phyloP scores from a whole-genome alignment of 306 rosid genomes.

The Inga oerstediana region DNA sequence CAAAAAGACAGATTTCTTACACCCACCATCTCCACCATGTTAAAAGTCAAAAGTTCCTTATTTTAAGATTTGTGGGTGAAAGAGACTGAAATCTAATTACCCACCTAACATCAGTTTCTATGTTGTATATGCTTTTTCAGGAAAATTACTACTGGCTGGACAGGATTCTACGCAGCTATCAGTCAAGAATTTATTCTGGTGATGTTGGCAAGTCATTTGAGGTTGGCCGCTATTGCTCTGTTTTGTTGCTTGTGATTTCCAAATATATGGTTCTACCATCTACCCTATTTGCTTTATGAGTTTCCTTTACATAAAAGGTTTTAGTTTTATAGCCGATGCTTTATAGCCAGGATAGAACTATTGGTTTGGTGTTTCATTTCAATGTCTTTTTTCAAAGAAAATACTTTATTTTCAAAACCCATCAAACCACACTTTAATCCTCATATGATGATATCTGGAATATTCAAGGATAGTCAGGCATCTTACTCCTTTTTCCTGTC shows the following conservation, averaged over 20 bases:
- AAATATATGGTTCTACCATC: constrained; percentile 11
- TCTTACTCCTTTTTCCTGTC: neutral
- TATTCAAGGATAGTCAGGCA: neutral
- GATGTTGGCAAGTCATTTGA: constrained; percentile 76
- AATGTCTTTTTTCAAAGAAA: neutral
- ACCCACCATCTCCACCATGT: neutral
- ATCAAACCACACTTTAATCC: neutral
- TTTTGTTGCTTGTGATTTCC: constrained; percentile 36
- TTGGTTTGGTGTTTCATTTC: constrained; percentile 22
- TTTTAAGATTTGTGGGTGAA: constrained; percentile 31
- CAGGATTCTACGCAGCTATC: constrained; percentile 89
- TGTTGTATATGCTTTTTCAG: constrained; percentile 55
- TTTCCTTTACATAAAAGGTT: constrained; percentile 7
- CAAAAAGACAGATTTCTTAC: constrained; percentile 15
- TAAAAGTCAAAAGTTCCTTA: constrained; percentile 5
- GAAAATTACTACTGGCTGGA: constrained; percentile 96
- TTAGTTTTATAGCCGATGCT: constrained; percentile 21
- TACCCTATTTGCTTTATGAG: constrained; percentile 25
- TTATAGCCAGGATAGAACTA: neutral
- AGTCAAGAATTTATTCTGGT: constrained; percentile 84
- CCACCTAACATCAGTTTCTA: constrained; percentile 34
- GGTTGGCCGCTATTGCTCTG: constrained; percentile 52
- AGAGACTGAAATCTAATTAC: constrained; percentile 26
- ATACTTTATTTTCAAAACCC: neutral
- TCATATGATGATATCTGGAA: neutral